Conservation (phyloP, 805 yeast species). For the Jamesozyma gamospora region DNA sequence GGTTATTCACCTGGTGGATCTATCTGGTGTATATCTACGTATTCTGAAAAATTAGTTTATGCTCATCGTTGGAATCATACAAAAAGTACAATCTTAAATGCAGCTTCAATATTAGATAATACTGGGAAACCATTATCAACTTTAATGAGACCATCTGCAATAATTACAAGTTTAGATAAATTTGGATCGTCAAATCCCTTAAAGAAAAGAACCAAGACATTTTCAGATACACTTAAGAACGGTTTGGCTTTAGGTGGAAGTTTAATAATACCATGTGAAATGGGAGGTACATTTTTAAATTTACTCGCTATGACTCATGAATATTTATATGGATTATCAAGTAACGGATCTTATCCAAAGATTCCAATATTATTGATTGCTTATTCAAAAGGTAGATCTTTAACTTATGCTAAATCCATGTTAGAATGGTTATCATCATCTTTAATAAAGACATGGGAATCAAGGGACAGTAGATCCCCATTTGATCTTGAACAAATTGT, state of each 20-base stretch:
- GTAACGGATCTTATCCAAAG: slow-evolving; percentile 28
- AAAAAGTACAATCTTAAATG: slow-evolving; percentile 70
- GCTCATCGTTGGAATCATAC: slow-evolving; percentile 96
- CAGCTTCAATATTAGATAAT: slow-evolving; percentile 50
- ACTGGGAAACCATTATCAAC: slow-evolving; percentile 56
- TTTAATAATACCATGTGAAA: slow-evolving; percentile 70
- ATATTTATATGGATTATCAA: slow-evolving; percentile 34
- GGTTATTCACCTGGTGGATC: slow-evolving; percentile 95
- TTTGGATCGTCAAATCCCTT: slow-evolving; percentile 57
- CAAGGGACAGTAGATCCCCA: slow-evolving; percentile 53
- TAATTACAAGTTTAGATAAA: slow-evolving; percentile 52
- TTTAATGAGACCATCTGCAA: slow-evolving; percentile 67
- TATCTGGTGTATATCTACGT: slow-evolving; percentile 67
- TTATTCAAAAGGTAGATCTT: slow-evolving; percentile 64
- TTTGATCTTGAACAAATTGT: slow-evolving; percentile 58
- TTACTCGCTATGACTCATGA: slow-evolving; percentile 64
- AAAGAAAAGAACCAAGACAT: slow-evolving; percentile 51
- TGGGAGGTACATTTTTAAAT: slow-evolving; percentile 76
- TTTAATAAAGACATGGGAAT: slow-evolving; percentile 80
- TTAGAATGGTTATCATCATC: slow-evolving; percentile 91
- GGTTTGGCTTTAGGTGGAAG: slow-evolving; percentile 40
- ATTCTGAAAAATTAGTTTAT: slow-evolving; percentile 71
- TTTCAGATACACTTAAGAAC: slow-evolving; percentile 55
- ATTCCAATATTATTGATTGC: slow-evolving; percentile 72
- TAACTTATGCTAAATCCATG: slow-evolving; percentile 79